Conservation (phyloP, 73 alveolate species). For the Symbiodinium pilosum region DNA sequence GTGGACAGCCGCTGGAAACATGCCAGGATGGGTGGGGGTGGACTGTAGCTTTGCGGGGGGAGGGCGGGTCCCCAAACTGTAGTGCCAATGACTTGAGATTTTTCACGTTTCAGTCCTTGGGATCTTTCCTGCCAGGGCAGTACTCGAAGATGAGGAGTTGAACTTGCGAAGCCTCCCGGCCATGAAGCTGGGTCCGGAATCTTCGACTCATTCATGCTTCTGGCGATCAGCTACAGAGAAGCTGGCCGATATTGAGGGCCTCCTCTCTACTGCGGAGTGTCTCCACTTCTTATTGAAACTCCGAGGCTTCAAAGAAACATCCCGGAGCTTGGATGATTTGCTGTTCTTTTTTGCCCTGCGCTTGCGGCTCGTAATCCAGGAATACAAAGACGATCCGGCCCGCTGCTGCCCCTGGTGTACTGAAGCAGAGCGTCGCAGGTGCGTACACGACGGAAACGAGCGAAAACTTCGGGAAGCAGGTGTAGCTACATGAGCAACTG, state of each 20-base stretch:
- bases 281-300: constrained; percentile 14
- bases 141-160: constrained; percentile 20
- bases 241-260: constrained; percentile 56
- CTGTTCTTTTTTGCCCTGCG: constrained; percentile 51
- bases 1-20: constrained; percentile 94
- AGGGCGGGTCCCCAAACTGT: no score
- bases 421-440: constrained; percentile 44
- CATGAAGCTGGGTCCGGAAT: constrained; percentile 33
- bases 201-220: neutral
- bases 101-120: no score
- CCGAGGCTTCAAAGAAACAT: neutral
- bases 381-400: constrained; percentile 6
- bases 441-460: constrained; percentile 60
- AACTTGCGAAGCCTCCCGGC: constrained; percentile 31
- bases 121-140: neutral
- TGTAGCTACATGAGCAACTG: no score
- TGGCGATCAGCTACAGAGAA: constrained; percentile 64
- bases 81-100: no score
- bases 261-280: constrained; percentile 78
- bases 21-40: neutral
- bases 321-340: constrained; percentile 29
- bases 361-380: constrained; percentile 51
- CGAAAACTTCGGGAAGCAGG: neutral
- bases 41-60: no score
- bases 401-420: constrained; percentile 92